phyloP scores from a whole-genome alignment of 768 basidiomycete species.

The Suillus variegatus region DNA sequence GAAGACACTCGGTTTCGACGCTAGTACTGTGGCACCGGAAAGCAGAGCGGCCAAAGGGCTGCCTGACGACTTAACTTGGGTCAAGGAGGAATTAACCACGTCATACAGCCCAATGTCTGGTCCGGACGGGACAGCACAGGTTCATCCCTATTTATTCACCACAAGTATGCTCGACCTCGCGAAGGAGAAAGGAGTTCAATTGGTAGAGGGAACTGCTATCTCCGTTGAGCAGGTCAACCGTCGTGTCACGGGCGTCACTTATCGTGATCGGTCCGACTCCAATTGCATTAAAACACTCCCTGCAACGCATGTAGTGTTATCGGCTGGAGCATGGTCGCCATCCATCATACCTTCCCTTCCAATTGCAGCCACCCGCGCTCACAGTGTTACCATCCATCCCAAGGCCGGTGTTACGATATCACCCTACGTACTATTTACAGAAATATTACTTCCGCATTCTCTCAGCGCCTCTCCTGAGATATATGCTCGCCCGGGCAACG shows the following conservation, averaged over 20 bases:
- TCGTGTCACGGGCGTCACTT: constrained; percentile 50
- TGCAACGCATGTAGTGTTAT: constrained; percentile 72
- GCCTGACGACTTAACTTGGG: constrained; percentile 56
- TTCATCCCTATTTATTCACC: constrained; percentile 77
- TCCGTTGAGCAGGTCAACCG: constrained; percentile 44
- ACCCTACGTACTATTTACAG: constrained; percentile 84
- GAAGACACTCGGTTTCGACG: constrained; percentile 52
- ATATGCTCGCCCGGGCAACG: constrained; percentile 68
- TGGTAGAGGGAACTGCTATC: constrained; percentile 49
- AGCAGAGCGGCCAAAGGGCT: constrained; percentile 36
- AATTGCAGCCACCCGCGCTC: constrained; percentile 65
- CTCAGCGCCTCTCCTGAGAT: constrained; percentile 59
- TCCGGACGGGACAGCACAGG: constrained; percentile 65
- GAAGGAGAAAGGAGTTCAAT: constrained; percentile 48
- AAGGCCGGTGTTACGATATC: constrained; percentile 47
- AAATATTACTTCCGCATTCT: constrained; percentile 48
- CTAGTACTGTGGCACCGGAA: background rate
- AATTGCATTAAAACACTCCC: constrained; percentile 37
- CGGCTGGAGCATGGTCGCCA: constrained; percentile 89
- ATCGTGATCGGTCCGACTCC: constrained; percentile 27
- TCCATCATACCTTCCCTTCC: constrained; percentile 56
- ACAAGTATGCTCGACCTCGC: constrained; percentile 70
- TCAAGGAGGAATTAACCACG: constrained; percentile 57
- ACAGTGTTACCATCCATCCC: constrained; percentile 69
- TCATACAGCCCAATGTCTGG: constrained; percentile 59